Evolutionary conservation across 768 basidiomycete genomes (phyloP).

Genomic region (Dacryopinax spathularia): DNA sequence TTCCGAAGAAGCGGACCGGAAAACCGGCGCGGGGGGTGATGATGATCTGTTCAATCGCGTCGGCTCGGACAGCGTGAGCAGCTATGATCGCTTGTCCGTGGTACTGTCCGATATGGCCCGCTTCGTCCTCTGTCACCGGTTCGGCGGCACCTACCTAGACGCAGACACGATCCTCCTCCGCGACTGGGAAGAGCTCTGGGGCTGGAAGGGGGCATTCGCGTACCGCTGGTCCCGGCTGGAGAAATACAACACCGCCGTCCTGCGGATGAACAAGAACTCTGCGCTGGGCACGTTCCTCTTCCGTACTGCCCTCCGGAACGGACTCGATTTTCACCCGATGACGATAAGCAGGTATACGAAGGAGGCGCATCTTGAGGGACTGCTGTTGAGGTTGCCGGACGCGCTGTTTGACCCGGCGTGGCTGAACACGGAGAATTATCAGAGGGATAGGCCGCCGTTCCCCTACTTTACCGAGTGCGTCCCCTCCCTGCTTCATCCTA

Average conservation of each 20-base stretch:
- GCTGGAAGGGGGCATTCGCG: conserved; percentile 90
- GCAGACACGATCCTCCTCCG: conserved; percentile 91
- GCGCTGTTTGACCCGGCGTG: conserved; percentile 95
- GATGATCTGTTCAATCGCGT: conserved; percentile 61
- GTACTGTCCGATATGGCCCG: conserved; percentile 94
- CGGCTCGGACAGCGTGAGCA: conserved; percentile 72
- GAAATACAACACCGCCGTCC: conserved; percentile 92
- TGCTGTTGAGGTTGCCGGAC: conserved; percentile 81
- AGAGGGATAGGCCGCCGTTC: conserved; percentile 83
- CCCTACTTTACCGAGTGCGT: conserved; percentile 77
- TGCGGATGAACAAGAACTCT: conserved; percentile 83
- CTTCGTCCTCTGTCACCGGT: conserved; percentile 92
- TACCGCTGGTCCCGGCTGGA: conserved; percentile 89
- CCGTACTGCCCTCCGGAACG: conserved; percentile 85
- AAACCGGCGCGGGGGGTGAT: conserved; percentile 19
- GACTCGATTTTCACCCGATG: conserved; percentile 95
- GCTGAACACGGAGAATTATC: conserved; percentile 86
- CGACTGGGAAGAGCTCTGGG: conserved; percentile 98
- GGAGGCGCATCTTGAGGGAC: conserved; percentile 70
- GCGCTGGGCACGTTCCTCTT: conserved; percentile 89
- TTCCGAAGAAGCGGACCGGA: conserved; percentile 12
- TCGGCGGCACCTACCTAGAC: conserved; percentile 92
- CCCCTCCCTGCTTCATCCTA: conserved; percentile 14
- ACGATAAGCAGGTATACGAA: conserved; percentile 79
- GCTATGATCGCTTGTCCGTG: conserved; percentile 84